Evolutionary conservation across 495 filamentous ascomycete species (phyloP).

Genomic region (Immersiella caudata): DNA sequence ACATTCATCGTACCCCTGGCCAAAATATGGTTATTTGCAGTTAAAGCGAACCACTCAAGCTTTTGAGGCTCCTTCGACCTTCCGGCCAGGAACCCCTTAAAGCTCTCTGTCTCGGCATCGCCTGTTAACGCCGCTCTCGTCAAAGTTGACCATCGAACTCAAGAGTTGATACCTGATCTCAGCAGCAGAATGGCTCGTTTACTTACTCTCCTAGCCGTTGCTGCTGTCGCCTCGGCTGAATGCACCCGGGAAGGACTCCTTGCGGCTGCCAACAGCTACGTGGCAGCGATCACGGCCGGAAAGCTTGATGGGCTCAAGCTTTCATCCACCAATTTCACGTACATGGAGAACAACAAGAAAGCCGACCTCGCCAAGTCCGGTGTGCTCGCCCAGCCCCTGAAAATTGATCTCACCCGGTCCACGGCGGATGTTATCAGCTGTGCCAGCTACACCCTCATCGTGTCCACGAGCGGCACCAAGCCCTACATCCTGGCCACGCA

Average conservation of each 20-base stretch:
- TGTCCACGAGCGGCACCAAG: slow-evolving; percentile 36
- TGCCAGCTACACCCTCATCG: slow-evolving; percentile 46
- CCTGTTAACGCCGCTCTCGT: too few species aligned
- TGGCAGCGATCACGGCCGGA: slow-evolving; percentile 12
- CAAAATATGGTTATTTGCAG: neutral
- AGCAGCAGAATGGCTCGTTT: neutral
- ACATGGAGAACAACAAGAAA: slow-evolving; percentile 35
- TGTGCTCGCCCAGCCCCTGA: slow-evolving; percentile 39
- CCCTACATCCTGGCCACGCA: slow-evolving; percentile 44
- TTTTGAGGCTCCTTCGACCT: neutral
- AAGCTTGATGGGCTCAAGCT: slow-evolving; percentile 18
- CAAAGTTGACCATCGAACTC: too few species aligned
- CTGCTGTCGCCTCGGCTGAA: slow-evolving; percentile 11
- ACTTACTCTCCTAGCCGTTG: neutral
- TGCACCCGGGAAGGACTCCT: slow-evolving; percentile 24
- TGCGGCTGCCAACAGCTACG: slow-evolving; percentile 17
- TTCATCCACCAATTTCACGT: slow-evolving; percentile 20
- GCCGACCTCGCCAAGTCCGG: slow-evolving; percentile 31
- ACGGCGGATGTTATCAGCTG: slow-evolving; percentile 45
- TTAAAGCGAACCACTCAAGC: neutral
- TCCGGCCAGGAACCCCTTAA: neutral
- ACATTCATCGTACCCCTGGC: neutral
- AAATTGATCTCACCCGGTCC: slow-evolving; percentile 41
- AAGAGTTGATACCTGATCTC: too few species aligned
- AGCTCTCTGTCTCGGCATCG: neutral